phyloP scores from a whole-genome alignment of 169 alveolate species.

The Plasmodium berghei region DNA sequence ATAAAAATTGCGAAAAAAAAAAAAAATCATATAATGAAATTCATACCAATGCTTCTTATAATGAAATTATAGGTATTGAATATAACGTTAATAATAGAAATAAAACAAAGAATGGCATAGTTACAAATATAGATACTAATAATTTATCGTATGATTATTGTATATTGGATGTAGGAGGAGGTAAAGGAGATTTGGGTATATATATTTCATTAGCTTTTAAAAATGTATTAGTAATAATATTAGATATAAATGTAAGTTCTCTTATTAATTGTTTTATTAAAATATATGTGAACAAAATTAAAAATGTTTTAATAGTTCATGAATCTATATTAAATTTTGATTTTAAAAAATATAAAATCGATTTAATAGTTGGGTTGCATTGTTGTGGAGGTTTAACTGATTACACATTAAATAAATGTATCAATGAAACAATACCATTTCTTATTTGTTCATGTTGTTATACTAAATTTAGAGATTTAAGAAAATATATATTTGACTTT shows the following conservation, averaged over 20 bases:
- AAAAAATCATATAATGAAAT: background rate
- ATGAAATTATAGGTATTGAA: background rate
- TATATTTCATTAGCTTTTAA: slow-evolving; percentile 64
- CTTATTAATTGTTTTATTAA: slow-evolving; percentile 65
- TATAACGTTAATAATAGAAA: background rate
- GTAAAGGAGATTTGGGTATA: slow-evolving; percentile 75
- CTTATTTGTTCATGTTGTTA: slow-evolving; percentile 68
- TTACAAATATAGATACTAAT: background rate
- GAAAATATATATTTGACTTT: slow-evolving; percentile 70
- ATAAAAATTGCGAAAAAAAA: background rate
- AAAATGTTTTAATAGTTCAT: slow-evolving; percentile 43
- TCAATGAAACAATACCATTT: slow-evolving; percentile 62
- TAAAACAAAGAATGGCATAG: background rate
- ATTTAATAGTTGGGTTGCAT: slow-evolving; percentile 67
- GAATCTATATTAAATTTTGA: slow-evolving; percentile 74
- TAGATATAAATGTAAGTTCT: slow-evolving; percentile 69
- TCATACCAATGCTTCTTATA: background rate
- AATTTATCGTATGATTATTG: slow-evolving; percentile 49
- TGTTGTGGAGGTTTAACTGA: slow-evolving; percentile 75
- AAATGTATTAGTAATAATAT: slow-evolving; percentile 65
- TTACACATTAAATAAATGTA: slow-evolving; percentile 47
- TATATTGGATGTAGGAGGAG: slow-evolving; percentile 74
- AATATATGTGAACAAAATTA: slow-evolving; percentile 47
- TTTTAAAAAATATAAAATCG: slow-evolving; percentile 60
- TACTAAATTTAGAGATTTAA: slow-evolving; percentile 56